Evolutionary conservation across 495 filamentous ascomycete species (phyloP), one percentile per base, ranked within the genome.

Genomic region (Aspergillus asperescens): DNA sequence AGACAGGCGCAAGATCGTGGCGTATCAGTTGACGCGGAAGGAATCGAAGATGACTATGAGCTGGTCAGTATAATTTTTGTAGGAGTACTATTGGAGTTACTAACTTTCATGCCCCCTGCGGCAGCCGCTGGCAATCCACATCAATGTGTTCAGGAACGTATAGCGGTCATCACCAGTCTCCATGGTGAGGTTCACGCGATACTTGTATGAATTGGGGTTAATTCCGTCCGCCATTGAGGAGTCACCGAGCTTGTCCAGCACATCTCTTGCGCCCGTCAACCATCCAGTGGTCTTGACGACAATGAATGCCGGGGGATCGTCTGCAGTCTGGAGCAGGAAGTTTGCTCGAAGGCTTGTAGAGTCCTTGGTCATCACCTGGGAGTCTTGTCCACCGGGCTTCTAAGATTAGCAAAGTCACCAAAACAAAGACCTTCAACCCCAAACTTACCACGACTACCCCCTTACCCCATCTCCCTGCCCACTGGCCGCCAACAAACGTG

Each of bases 61-160:
- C 8, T 46, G 8, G 23, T 49, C 39, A 49, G 46, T 27, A 49
- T 23, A 20, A 3, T 27, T 10, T 6, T 13, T 7, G 8, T 20
- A 45, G 1, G 9, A 18, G 25, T 5, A 39, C 0, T 7, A 1
- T 1, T 15, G 15, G 5, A n/a, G 9, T 19, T 20, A 59, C 67
- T 47, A 47, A 79, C 77, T 71, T 69, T 83, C 81, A 45, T 78
- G 77, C 24, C 77, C 78, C 46, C 75, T 71, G 60, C 79, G 76
- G 54, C 80, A 75, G 35, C 80, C 80, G 53, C 79, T 81, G 35
- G 76, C 78, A 32, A 82, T 65, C 81, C 81, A 84, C 76, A 84
- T 79, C 22, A 78, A 69, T 4, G 77, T 78, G 61, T 84, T 84
- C 53, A 83, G 54, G 57, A 81, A 79, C n/a, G 78, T 75, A 52